Conservation (phyloP, 2,329 filamentous ascomycete species). For the Fusarium sp. region DNA sequence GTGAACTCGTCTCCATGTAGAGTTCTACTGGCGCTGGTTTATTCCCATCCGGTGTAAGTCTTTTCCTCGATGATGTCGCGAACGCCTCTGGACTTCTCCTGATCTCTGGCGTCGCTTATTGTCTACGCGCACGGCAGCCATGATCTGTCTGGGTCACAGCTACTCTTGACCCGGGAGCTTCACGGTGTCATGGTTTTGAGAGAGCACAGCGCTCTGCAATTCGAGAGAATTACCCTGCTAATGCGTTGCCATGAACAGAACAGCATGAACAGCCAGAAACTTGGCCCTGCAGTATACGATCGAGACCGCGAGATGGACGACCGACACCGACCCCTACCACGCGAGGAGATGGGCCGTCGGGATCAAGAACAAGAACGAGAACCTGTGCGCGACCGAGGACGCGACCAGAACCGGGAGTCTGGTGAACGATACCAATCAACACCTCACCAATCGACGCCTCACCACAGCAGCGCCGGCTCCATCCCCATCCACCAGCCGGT, state of each 20-base stretch:
- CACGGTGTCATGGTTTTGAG: neutral
- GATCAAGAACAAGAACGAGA: constrained; percentile 61
- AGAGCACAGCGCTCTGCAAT: constrained; percentile 1
- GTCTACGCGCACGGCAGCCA: constrained; percentile 10
- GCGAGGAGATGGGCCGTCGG: constrained; percentile 59
- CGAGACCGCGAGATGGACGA: constrained; percentile 62
- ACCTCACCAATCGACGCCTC: constrained; percentile 72
- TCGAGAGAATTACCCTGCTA: constrained; percentile 21
- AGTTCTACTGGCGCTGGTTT: constrained; percentile 48
- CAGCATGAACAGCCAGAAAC: constrained; percentile 61
- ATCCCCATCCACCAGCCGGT: constrained; percentile 96
- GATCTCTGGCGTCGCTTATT: constrained; percentile 35
- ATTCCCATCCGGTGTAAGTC: constrained; percentile 52
- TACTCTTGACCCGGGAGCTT: neutral
- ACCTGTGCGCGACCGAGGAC: constrained; percentile 69
- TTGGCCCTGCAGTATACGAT: constrained; percentile 57
- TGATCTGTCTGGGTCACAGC: neutral
- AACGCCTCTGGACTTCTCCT: constrained; percentile 40
- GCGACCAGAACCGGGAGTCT: constrained; percentile 70
- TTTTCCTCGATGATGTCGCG: constrained; percentile 43
- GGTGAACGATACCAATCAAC: constrained; percentile 76
- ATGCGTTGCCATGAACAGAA: constrained; percentile 34
- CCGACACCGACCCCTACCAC: constrained; percentile 59
- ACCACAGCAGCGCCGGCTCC: constrained; percentile 88
- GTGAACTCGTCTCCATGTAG: constrained; percentile 52